A percentile compares a stretch with the other conserved stretches of the same genome.
Conservation (phyloP, 2,329 filamentous ascomycete species). For the Aspergillus sp. region DNA sequence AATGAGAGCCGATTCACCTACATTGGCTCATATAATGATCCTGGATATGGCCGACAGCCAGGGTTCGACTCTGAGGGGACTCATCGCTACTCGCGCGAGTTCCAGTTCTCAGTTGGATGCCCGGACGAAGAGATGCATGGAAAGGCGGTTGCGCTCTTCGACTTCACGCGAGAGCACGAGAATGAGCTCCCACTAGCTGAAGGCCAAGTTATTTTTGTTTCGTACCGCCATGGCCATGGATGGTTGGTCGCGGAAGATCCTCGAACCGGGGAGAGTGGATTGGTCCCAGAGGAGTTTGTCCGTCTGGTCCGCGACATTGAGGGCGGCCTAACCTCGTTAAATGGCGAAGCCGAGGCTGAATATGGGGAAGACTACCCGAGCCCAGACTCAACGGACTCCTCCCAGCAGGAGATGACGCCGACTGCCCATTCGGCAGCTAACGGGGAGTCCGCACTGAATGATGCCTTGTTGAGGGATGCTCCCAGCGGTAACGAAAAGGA, state of each 20-base stretch:
- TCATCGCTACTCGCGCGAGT: conserved; percentile 81
- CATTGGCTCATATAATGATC: conserved; percentile 43
- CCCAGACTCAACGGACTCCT: conserved; percentile 51
- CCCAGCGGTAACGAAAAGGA: background rate
- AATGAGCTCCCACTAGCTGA: conserved; percentile 92
- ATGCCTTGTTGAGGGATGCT: background rate
- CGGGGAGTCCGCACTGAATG: conserved; percentile 1
- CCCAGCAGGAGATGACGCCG: conserved; percentile 32
- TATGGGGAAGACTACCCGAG: conserved; percentile 53
- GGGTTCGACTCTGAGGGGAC: conserved; percentile 45
- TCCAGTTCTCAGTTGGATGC: conserved; percentile 91
- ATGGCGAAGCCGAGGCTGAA: conserved; percentile 51
- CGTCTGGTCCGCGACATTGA: conserved; percentile 89
- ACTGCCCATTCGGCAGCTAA: conserved; percentile 16
- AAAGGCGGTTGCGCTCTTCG: conserved; percentile 91
- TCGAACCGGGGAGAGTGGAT: conserved; percentile 85
- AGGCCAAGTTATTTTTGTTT: conserved; percentile 94
- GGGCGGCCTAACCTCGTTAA: conserved; percentile 74
- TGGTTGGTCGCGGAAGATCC: conserved; percentile 98
- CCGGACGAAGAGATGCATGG: conserved; percentile 98
- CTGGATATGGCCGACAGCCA: conserved; percentile 30
- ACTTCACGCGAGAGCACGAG: conserved; percentile 92
- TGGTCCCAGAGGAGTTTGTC: conserved; percentile 96
- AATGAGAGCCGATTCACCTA: conserved; percentile 61
- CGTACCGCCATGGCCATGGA: conserved; percentile 91